A percentile compares a stretch with the other conserved stretches of the same genome.
These are phyloP conservation scores for Dalechampia spathulata DNA, from an alignment of 441 rosid genomes.

Conservation along the genomic window DNA sequence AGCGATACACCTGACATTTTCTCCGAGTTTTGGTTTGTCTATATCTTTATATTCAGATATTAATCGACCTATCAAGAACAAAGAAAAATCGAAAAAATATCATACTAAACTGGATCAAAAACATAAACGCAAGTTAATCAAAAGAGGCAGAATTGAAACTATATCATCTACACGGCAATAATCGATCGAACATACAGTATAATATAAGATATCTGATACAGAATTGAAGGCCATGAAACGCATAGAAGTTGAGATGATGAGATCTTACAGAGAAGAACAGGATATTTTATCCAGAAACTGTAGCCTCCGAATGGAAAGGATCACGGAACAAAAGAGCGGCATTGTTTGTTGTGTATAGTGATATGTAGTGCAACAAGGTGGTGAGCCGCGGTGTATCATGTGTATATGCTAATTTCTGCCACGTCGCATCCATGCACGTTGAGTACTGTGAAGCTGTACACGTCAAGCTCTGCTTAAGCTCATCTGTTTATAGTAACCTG, in stretches of 20 bases:
- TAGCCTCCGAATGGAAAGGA: neutral
- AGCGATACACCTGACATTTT: constrained; percentile 77
- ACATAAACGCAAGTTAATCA: no score
- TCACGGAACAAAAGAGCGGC: no score
- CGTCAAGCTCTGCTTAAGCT: neutral
- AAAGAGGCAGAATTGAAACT: no score
- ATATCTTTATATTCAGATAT: neutral
- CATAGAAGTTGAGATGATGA: neutral
- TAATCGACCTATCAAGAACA: neutral
- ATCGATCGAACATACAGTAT: no score
- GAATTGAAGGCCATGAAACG: no score
- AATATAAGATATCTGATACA: no score
- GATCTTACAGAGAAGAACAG: constrained; percentile 8
- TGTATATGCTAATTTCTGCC: neutral
- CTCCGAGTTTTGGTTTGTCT: neutral
- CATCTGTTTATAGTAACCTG: no score
- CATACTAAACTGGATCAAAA: no score
- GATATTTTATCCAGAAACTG: neutral
- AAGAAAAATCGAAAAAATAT: no score
- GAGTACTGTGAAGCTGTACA: neutral
- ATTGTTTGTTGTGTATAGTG: neutral
- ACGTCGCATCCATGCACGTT: neutral
- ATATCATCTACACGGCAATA: no score
- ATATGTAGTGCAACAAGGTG: neutral
- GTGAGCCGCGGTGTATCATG: neutral